These are phyloP conservation scores for Yamadazyma atmosphaerica DNA, from an alignment of 1,139 yeast species.

Conservation along the genomic window DNA sequence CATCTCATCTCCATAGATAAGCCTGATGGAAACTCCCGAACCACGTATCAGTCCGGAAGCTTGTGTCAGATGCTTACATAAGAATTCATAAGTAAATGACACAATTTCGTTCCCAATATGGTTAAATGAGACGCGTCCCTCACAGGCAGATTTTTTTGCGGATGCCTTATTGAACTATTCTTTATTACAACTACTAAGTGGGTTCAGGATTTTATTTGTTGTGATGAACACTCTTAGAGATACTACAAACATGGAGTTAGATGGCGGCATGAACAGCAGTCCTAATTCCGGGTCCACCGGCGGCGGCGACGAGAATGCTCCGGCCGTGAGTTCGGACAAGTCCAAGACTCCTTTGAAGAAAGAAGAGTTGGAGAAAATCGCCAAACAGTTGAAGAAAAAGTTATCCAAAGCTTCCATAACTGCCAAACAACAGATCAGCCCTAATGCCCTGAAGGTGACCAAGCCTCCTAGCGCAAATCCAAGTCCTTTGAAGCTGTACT, in stretches of 20 bases:
- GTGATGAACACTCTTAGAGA: slow-evolving; percentile 1
- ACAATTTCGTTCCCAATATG: background rate
- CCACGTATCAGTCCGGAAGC: slow-evolving; percentile 1
- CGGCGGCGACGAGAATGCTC: slow-evolving; percentile 3
- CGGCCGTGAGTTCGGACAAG: background rate
- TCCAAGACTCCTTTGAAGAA: slow-evolving; percentile 29
- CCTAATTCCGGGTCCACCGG: background rate
- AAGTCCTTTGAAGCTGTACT: slow-evolving; percentile 32
- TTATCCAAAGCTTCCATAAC: slow-evolving; percentile 47
- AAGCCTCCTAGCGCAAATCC: slow-evolving; percentile 13
- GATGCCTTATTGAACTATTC: too few relatives aligned
- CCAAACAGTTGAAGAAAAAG: slow-evolving; percentile 45
- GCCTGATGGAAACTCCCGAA: slow-evolving; percentile 1
- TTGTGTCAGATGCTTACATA: background rate
- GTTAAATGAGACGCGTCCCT: slow-evolving; percentile 1
- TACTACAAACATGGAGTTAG: slow-evolving; percentile 7
- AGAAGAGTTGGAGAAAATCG: slow-evolving; percentile 49
- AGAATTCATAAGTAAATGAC: background rate
- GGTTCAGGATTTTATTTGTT: background rate
- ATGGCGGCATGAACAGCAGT: background rate
- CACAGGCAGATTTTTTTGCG: background rate
- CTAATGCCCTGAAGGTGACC: slow-evolving; percentile 18
- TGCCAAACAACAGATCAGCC: slow-evolving; percentile 42
- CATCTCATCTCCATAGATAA: too few relatives aligned
- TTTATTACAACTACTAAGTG: too few relatives aligned